phyloP scores from a whole-genome alignment of 176 grass and related monocot genomes.

The Avena atlantica region DNA sequence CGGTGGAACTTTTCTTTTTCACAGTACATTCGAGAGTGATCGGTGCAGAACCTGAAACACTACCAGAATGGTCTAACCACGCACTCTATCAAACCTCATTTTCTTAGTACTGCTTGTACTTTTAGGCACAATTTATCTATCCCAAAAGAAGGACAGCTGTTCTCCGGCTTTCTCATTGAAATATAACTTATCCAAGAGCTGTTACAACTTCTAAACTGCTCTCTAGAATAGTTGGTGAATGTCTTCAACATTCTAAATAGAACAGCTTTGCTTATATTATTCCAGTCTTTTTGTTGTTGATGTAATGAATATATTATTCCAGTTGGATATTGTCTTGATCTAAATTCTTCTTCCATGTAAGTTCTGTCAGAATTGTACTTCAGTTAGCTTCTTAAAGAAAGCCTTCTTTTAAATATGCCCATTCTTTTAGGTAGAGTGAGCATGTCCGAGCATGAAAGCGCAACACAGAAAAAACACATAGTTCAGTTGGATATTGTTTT shows the following conservation, averaged over 20 bases:
- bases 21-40: neutral
- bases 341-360: neutral
- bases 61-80: neutral
- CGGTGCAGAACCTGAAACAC: neutral
- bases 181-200: neutral
- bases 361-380: neutral
- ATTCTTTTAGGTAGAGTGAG: slow-evolving; percentile 8
- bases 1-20: neutral
- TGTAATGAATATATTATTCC: neutral
- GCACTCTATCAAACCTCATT: neutral
- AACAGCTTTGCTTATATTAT: neutral
- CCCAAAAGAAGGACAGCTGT: neutral
- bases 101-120: neutral
- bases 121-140: neutral
- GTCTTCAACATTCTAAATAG: slow-evolving; percentile 12
- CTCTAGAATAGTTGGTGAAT: neutral
- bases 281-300: neutral
- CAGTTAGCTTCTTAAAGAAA: neutral
- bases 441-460: neutral
- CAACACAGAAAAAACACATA: neutral
- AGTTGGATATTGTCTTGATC: neutral
- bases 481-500: neutral
- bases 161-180: neutral
- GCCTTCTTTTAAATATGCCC: slow-evolving; percentile 4
- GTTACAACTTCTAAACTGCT: neutral